Conservation (phyloP, 1,284 basidiomycete genomes). For the Naganishia albida region DNA sequence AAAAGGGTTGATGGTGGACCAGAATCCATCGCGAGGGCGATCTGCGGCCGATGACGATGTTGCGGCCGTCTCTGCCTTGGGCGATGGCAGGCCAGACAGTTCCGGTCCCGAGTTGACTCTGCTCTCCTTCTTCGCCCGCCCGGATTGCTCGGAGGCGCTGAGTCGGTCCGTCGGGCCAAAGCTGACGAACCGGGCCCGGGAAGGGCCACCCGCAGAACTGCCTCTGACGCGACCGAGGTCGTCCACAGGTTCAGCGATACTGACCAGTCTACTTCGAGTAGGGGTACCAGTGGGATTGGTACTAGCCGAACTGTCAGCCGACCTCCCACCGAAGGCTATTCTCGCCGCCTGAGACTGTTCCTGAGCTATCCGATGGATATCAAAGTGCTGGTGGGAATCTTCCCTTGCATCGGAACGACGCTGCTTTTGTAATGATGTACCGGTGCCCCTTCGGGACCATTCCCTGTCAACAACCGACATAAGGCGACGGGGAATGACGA, state of each 20-base stretch:
- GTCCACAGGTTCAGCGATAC: neutral
- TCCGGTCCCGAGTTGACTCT: neutral
- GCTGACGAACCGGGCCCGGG: too few species aligned
- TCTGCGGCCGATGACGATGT: neutral
- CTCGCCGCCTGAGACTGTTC: neutral
- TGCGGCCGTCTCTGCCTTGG: too few species aligned
- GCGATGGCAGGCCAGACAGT: too few species aligned
- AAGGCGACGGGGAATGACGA: slow-evolving; percentile 15
- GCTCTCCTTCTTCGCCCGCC: neutral
- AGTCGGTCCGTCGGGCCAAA: neutral
- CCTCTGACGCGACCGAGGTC: neutral
- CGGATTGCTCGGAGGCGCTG: neutral
- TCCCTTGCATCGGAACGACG: neutral
- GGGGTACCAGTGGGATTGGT: neutral
- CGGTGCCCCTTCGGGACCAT: neutral
- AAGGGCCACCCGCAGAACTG: too few species aligned
- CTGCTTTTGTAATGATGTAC: neutral
- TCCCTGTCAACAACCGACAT: neutral
- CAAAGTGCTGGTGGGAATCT: neutral
- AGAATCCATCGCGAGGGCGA: too few species aligned
- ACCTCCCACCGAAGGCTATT: neutral
- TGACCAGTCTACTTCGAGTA: neutral
- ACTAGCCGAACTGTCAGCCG: neutral
- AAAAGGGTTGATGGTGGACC: too few species aligned
- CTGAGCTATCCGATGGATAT: slow-evolving; percentile 3